A percentile compares a stretch with the other conserved stretches of the same genome.
These are phyloP conservation scores for Zymoseptoria pseudotritici DNA, from an alignment of 2,329 filamentous ascomycete species.

Conservation along the genomic window DNA sequence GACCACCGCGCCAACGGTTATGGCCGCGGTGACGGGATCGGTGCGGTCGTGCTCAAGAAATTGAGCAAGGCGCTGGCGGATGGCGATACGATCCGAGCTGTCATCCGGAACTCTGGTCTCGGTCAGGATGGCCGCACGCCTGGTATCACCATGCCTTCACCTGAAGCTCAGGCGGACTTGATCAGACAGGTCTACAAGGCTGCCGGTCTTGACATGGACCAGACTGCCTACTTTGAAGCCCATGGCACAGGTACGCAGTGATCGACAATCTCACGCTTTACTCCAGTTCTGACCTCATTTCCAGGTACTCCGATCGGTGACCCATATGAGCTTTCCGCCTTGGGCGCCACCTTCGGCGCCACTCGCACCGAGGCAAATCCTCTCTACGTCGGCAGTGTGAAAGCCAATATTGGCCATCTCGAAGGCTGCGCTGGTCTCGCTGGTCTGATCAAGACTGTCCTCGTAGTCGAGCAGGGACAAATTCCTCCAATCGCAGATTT, in stretches of 20 bases:
- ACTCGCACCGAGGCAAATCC: background rate
- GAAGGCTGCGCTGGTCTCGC: conserved; percentile 12
- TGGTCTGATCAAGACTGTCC: conserved; percentile 20
- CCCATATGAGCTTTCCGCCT: background rate
- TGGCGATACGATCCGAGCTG: conserved; percentile 25
- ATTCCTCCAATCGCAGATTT: conserved; percentile 24
- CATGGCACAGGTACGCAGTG: conserved; percentile 8
- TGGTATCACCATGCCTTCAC: conserved; percentile 34
- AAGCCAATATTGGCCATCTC: conserved; percentile 13
- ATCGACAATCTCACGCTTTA: background rate
- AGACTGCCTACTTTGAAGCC: conserved; percentile 4
- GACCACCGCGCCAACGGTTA: conserved; percentile 41
- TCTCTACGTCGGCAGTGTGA: conserved; percentile 16
- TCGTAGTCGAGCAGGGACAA: conserved; percentile 20
- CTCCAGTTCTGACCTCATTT: background rate
- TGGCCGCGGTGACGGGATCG: conserved; percentile 49
- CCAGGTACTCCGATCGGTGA: conserved; percentile 10
- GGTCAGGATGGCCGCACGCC: conserved; percentile 31
- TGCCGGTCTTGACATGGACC: conserved; percentile 1
- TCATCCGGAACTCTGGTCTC: conserved; percentile 29
- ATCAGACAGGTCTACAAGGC: conserved; percentile 8
- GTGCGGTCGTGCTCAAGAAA: conserved; percentile 44
- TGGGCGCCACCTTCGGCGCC: background rate
- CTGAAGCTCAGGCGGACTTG: conserved; percentile 27
- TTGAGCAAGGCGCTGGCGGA: conserved; percentile 9